Base-by-base conservation (phyloP, 495 filamentous ascomycete species). In the Wilcoxina mikolae region DNA sequence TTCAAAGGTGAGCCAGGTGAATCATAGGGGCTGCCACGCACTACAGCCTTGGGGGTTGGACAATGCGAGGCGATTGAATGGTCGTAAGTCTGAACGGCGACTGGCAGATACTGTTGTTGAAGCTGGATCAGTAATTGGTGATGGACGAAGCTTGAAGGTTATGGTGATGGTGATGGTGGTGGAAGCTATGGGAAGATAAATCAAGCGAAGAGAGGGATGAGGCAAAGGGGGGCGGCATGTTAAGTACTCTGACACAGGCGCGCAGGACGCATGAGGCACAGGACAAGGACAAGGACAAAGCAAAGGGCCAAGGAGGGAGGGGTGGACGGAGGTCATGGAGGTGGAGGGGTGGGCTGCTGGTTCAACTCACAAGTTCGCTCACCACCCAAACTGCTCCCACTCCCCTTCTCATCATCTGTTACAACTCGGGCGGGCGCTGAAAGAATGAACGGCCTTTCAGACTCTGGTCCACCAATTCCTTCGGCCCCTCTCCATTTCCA, bases 211-310 rank as follows among this genome's bases (percentile, higher is more conserved):
- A 63, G 61, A 64, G 60, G 58, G 56, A 63, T 64, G 61, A 62
- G 60, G 56, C 47, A 60, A 56, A 58, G 61, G 61, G 57, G 54
- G 44, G 45, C 60, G 45, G 56, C 53, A 60, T 63, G 63, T 64
- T 64, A 48, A 64, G 62, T 59, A 62, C 49, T 46, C 47, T 58
- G 43, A 46, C 43, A 46, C 43, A 46, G 43, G 47, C 22, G 47
- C 47, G 47, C 27, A 33, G 47, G 47, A 15, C 27, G 47, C 47
- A 50, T 50, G 47, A 50, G 47, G 27, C 47, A 50, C 47, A 50
- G 42, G 47, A 46, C 43, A 27, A 29, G 47, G 27, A 24, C 47
- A 50, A 45, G 47, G 47, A 50, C 47, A 50, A 50, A 50, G 47
- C 39, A 62, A 59, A 50, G 48, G 51, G 53, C 43, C 52, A 57